Evolutionary conservation across 2,329 filamentous ascomycete genomes (phyloP), one percentile per base, ranked within the genome.

Genomic region (Pestalotiopsis sp.): DNA sequence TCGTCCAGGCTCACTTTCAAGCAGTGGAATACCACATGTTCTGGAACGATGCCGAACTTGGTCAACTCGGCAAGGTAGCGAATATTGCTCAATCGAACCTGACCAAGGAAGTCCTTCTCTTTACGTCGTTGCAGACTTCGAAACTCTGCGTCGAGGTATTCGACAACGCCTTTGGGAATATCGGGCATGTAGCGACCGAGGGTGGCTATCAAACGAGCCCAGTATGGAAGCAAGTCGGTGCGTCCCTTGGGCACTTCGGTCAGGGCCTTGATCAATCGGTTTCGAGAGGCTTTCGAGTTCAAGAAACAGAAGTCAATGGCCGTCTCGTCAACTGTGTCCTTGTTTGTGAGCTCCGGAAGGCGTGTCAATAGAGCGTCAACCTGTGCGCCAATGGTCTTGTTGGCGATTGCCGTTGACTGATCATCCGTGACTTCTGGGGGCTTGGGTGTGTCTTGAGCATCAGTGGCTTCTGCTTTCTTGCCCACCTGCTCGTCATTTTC

Each of bases 11-110:
- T 97, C 79, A 99, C 95, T 80, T 98, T 99, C 75, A 99, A 89
- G 78, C 96, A 99, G 77, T 99, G 96, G 77, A 99, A 99, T 66
- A 99, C 97, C 72, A 99, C 95, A 80, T 99, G 96, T 80, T 99
- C 96, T 0, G 97, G 96, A 9, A 99, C 96, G 39, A 98, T 94
- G 39, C 96, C 95, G 77, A 99, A 99, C 78, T 99, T 99, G 69
- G 96, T 99, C 77, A 99, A 83, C 81, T 99, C 96, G 7, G 96
- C 95, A 64, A 99, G 89, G 78, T 99, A 99, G n/a, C 97, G 93
- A 71, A 98, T 95, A 77, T 98, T 98, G 80, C 93, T 91, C 73
- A 97, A 91, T 58, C 96, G 92, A 63, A 98, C 94, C 80, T 97
- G 95, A 0, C 95, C 95, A 0, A 98, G 85, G 71, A 99, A 98